These are phyloP conservation scores for Tetrapisispora phaffii DNA, from an alignment of 805 yeast species.

Conservation along the genomic window DNA sequence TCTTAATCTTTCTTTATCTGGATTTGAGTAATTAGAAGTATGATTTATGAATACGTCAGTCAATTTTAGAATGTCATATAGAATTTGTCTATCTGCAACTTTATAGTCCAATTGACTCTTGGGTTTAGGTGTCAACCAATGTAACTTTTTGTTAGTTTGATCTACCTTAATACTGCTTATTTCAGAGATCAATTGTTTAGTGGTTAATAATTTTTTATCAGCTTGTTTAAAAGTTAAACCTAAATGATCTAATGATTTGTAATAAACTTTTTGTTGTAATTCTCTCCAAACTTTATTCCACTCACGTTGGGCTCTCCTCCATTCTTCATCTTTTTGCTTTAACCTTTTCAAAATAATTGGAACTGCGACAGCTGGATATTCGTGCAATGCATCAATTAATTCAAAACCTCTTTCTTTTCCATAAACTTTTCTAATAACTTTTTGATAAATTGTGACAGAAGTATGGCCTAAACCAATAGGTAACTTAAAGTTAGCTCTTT, in stretches of 20 bases:
- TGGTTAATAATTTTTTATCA: conserved; percentile 83
- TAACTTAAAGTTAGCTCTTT: conserved; percentile 71
- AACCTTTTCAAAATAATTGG: conserved; percentile 86
- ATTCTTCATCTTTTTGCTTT: conserved; percentile 96
- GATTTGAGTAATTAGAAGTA: conserved; percentile 64
- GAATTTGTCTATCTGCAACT: conserved; percentile 55
- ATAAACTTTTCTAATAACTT: conserved; percentile 83
- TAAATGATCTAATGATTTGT: conserved; percentile 86
- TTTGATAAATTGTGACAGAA: conserved; percentile 83
- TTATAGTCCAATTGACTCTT: conserved; percentile 57
- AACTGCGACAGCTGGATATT: conserved; percentile 88
- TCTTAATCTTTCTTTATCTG: conserved; percentile 69
- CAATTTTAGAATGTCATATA: conserved; percentile 64
- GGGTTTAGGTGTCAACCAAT: conserved; percentile 82
- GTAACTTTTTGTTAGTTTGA: conserved; percentile 75
- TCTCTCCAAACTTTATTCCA: conserved; percentile 99
- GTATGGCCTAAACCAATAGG: conserved; percentile 93
- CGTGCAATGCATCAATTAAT: conserved; percentile 91
- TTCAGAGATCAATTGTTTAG: conserved; percentile 83
- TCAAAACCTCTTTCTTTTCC: conserved; percentile 93
- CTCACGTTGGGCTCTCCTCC: conserved; percentile 96
- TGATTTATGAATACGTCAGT: conserved; percentile 56
- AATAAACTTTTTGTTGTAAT: conserved; percentile 88
- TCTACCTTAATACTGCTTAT: conserved; percentile 88
- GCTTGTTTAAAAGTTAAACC: conserved; percentile 96